Conservation (phyloP, 2,329 filamentous ascomycete species). For the Cercospora zeina region DNA sequence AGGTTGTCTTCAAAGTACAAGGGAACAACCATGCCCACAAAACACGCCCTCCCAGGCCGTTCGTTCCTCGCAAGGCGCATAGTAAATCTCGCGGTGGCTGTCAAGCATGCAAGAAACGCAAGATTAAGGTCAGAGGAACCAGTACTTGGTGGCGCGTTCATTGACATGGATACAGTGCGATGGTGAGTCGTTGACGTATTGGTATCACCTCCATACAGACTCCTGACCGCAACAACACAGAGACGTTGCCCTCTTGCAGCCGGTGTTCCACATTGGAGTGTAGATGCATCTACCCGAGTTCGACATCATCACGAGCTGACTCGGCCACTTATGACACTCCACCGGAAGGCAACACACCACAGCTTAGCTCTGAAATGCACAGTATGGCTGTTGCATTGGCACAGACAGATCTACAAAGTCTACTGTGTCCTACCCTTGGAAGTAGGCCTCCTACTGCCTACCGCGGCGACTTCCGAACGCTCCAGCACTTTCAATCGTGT, state of each 20-base stretch:
- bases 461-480: background rate
- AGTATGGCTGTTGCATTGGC: background rate
- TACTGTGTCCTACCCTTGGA: background rate
- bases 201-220: background rate
- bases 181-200: background rate
- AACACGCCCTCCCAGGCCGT: background rate
- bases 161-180: background rate
- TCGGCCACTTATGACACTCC: background rate
- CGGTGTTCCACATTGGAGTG: background rate
- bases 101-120: slow-evolving; percentile 17
- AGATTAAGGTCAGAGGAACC: slow-evolving; percentile 13
- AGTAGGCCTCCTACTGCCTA: no score
- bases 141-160: background rate
- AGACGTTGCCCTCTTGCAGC: background rate
- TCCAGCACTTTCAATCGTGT: background rate
- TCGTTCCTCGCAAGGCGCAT: slow-evolving; percentile 18
- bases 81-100: slow-evolving; percentile 18
- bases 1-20: slow-evolving; percentile 16
- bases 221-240: background rate
- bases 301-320: background rate
- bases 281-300: background rate
- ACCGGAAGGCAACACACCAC: background rate
- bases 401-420: background rate
- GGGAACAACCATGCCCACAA: background rate
- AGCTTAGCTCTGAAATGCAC: slow-evolving; percentile 3